Base-by-base conservation (phyloP, 192 early-diverging fungal species). In the Glomus cerebriforme region DNA sequence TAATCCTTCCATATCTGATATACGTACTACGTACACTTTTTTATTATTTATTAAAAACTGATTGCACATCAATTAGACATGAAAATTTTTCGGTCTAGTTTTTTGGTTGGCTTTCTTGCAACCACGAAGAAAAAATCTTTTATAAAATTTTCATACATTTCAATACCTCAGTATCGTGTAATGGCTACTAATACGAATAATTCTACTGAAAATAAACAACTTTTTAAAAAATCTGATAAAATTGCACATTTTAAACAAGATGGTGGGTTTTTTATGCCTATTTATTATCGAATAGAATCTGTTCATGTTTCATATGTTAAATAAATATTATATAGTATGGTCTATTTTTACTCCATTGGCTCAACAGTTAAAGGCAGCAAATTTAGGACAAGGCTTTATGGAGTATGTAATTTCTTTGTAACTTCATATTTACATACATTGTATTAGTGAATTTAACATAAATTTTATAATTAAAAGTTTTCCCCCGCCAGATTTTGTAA, bases 301-400 rank as follows among this genome's bases (percentile, higher is more conserved):
- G 43, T 70, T 47, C 27, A 37, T 26, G 17, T 15, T 66, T 15
- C 12, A n/a, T n/a, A n/a, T n/a, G n/a, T 43, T 27, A 39, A 7
- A 24, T 60, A 75, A 68, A 29, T 60, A 12, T 8, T 34, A 37
- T 13, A 37, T 78, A 90, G 92, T 94, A 8, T 94, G 93, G 93
- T 92, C 92, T 29, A 90, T 94, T 82, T 97, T 96, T 84, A 97
- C 95, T 31, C 95, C 93, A 31, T 86, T 95, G 63, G 92, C 96
- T 17, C 87, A 88, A 6, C 91, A 94, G 73, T 91, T 94, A 71
- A 88, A 91, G 47, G 96, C 97, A 7, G 94, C 97, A 80, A 97
- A 99, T 85, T 88, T 97, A 19, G 97, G 97, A 2, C 97, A 98
- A 83, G 95, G 90, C 1, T 94, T 88, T 66, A 92, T 93, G 92